These are phyloP conservation scores for Ganoderma lingzhi DNA, from an alignment of 1,284 basidiomycete species.

Conservation along the genomic window DNA sequence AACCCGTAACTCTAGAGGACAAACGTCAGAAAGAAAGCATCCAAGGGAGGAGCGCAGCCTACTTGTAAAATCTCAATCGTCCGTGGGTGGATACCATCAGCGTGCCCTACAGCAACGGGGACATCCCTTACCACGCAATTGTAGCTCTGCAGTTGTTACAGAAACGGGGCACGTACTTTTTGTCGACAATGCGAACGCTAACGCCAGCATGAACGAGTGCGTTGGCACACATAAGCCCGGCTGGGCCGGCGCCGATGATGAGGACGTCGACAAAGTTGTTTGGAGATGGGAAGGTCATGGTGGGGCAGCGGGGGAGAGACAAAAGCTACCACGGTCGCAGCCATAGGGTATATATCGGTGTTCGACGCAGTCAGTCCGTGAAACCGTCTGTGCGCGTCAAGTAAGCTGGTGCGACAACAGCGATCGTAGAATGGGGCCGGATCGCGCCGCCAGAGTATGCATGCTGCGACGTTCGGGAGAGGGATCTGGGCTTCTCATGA, in stretches of 20 bases:
- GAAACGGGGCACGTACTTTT: slow-evolving; percentile 54
- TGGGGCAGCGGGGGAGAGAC: neutral
- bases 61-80: slow-evolving; percentile 83
- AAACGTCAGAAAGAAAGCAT: neutral
- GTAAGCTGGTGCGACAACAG: too few species aligned
- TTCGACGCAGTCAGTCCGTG: neutral
- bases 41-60: neutral
- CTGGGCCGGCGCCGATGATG: slow-evolving; percentile 64
- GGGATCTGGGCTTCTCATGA: neutral
- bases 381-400: neutral
- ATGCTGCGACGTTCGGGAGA: neutral
- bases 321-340: neutral
- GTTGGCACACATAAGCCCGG: slow-evolving; percentile 70
- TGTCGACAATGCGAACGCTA: slow-evolving; percentile 71
- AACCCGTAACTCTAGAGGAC: slow-evolving; percentile 72
- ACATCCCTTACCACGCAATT: slow-evolving; percentile 49
- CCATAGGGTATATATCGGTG: neutral
- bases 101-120: slow-evolving; percentile 74
- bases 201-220: slow-evolving; percentile 67
- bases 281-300: neutral
- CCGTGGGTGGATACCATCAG: slow-evolving; percentile 81
- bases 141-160: neutral
- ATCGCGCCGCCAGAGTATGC: neutral
- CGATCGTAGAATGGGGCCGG: neutral
- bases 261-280: slow-evolving; percentile 58